Evolutionary conservation across 2,329 filamentous ascomycete species (phyloP).

Genomic region (Aureobasidium sp.): DNA sequence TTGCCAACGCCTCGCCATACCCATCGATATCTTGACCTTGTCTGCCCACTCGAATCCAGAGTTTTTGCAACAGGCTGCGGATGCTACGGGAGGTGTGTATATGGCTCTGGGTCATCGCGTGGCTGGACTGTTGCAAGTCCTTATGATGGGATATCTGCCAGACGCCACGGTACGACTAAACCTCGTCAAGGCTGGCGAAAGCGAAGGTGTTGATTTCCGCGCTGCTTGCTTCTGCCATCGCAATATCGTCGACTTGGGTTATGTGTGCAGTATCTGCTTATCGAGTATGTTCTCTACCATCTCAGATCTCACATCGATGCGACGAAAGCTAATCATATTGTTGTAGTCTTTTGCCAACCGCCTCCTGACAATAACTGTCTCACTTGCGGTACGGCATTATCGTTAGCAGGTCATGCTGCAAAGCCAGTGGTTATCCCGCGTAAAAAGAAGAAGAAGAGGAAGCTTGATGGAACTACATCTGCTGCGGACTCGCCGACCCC

Average conservation of each 20-base stretch:
- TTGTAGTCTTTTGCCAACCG: slow-evolving; percentile 63
- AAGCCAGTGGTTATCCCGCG: slow-evolving; percentile 67
- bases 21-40: slow-evolving; percentile 85
- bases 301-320: no score
- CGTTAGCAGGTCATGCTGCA: slow-evolving; percentile 65
- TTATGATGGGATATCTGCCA: slow-evolving; percentile 89
- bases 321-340: not conserved
- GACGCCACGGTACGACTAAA: slow-evolving; percentile 56
- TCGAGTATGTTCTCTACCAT: slow-evolving; percentile 50
- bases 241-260: slow-evolving; percentile 81
- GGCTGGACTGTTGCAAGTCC: slow-evolving; percentile 71
- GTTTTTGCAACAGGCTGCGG: slow-evolving; percentile 84
- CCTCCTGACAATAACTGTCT: slow-evolving; percentile 60
- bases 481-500: slow-evolving; percentile 2
- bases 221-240: slow-evolving; percentile 98
- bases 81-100: slow-evolving; percentile 63
- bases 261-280: slow-evolving; percentile 91
- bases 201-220: slow-evolving; percentile 86
- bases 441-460: slow-evolving; percentile 63
- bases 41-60: slow-evolving; percentile 65
- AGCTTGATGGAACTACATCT: slow-evolving; percentile 15
- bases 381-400: slow-evolving; percentile 72
- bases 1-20: slow-evolving; percentile 76
- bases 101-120: slow-evolving; percentile 40
- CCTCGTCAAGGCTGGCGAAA: slow-evolving; percentile 64